Evolutionary conservation across 371 early-diverging fungal species (phyloP).

Genomic region (Mucor sp.): DNA sequence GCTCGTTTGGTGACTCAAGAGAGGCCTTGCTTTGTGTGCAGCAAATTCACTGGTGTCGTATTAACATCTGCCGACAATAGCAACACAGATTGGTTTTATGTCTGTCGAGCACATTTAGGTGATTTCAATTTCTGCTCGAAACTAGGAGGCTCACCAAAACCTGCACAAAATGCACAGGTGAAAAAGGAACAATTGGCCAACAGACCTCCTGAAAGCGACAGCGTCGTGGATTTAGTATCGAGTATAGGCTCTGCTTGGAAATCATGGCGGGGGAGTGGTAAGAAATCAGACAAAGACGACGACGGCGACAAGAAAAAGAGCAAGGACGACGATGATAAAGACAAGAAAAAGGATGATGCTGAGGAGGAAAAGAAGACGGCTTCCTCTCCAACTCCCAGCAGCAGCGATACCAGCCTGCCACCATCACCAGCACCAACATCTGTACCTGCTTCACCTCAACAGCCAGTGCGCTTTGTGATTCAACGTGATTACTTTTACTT

Average conservation of each 20-base stretch:
- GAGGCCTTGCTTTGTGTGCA: conserved; percentile 63
- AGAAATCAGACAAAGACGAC: conserved; percentile 11
- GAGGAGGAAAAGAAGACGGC: conserved; percentile 5
- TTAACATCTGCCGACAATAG: conserved; percentile 55
- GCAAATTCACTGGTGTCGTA: conserved; percentile 57
- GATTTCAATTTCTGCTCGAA: conserved; percentile 49
- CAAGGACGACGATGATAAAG: conserved; percentile 12
- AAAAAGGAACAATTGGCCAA: conserved; percentile 17
- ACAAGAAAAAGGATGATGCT: conserved; percentile 19
- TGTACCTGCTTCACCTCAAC: conserved; percentile 10
- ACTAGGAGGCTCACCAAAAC: conserved; percentile 24
- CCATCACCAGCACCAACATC: conserved; percentile 6
- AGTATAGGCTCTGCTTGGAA: conserved; percentile 49
- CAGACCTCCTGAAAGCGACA: conserved; percentile 43
- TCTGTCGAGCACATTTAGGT: conserved; percentile 48
- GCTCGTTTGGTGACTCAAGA: conserved; percentile 55
- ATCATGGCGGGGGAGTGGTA: conserved; percentile 31
- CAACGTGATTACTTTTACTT: conserved; percentile 60
- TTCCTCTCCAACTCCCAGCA: not conserved
- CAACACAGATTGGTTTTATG: conserved; percentile 62
- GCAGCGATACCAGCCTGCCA: not conserved
- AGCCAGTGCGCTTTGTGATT: conserved; percentile 47
- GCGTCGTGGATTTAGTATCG: conserved; percentile 41
- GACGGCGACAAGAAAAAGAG: conserved; percentile 12
- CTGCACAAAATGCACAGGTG: conserved; percentile 3